Evolutionary conservation across 164 flowering plant genomes (phyloP), one percentile per base, ranked within the genome.

Genomic region (Sextonia rubra): DNA sequence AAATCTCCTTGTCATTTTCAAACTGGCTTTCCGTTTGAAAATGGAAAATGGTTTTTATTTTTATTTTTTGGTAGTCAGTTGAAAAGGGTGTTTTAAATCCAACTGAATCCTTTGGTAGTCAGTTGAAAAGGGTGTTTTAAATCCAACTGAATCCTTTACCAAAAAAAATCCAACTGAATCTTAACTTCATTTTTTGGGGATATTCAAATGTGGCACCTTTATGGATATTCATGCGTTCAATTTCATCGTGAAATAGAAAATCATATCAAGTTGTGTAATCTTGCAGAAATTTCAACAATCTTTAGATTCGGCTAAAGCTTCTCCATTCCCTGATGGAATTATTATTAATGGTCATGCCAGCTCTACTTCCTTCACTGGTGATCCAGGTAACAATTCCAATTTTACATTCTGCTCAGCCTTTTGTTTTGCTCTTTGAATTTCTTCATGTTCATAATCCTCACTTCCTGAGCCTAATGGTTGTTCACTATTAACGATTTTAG

Each of bases 301-400:
- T 29, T 79, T 94, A 79, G 97, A 94, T 74, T 80, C 86, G 1
- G 98, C 97, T 18, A 86, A 64, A 47, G 22, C 85, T 71, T 85
- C 91, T 48, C 82, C 89, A 6, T 79, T 85, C 22, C 96, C 99
- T 71, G 88, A 92, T 76, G 98, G 87, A 12, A 49, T 92, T 44
- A 87, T 92, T 24, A 89, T 94, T 18, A 92, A 94, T 74, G 96
- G 98, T 23, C 83, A 80, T 77, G 26, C 75, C 3, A 75, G 66
- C 20, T 55, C 80, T 30, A 27, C 77, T 49, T 63, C 87, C 48
- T 92, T 92, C 83, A 85, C 47, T 56, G 97, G 90, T 24, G 91
- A 91, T 66, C 90, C 78, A 86, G 97, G 97, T 90, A 29, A 71
- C 73, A n/a, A 3, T 4, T 24, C 14, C 25, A 18, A 47, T 72